Conservation (phyloP, 148 eudicot species). For the Mesembryanthemum crystallinum region DNA sequence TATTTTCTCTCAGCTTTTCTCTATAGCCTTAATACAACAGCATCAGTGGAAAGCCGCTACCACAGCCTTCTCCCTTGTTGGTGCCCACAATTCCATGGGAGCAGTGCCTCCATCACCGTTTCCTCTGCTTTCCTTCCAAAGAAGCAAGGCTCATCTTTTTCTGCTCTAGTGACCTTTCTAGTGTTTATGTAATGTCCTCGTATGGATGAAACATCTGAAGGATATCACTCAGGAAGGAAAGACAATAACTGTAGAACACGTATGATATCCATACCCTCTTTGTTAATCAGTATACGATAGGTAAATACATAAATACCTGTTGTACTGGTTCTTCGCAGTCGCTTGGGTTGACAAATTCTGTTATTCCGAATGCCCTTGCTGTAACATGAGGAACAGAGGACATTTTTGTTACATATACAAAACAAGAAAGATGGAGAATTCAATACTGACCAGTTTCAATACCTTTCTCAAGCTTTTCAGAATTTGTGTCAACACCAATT, state of each 20-base stretch:
- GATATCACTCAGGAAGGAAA: not conserved
- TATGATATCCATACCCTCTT: not conserved
- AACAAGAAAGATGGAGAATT: constrained; percentile 2
- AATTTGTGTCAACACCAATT: constrained; percentile 79
- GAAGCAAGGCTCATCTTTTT: too few species aligned
- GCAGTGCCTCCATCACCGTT: too few species aligned
- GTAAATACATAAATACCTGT: constrained; percentile 45
- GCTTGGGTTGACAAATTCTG: constrained; percentile 75
- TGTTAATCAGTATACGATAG: not conserved
- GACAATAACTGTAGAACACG: not conserved
- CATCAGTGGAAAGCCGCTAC: too few species aligned
- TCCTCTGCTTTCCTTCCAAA: too few species aligned
- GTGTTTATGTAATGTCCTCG: not conserved
- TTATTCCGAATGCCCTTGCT: constrained; percentile 82
- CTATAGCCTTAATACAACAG: too few species aligned
- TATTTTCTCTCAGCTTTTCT: too few species aligned
- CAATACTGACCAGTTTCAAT: constrained; percentile 1
- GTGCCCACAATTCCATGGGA: too few species aligned
- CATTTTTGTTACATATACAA: not conserved
- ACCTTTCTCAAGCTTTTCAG: constrained; percentile 66
- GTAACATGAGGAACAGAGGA: constrained; percentile 29
- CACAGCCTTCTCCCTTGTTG: too few species aligned
- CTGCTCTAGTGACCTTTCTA: too few species aligned
- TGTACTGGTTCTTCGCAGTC: constrained; percentile 69
- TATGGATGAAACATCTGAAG: not conserved